These are phyloP conservation scores for Crucibulum laeve DNA, from an alignment of 768 basidiomycete genomes.

Conservation along the genomic window DNA sequence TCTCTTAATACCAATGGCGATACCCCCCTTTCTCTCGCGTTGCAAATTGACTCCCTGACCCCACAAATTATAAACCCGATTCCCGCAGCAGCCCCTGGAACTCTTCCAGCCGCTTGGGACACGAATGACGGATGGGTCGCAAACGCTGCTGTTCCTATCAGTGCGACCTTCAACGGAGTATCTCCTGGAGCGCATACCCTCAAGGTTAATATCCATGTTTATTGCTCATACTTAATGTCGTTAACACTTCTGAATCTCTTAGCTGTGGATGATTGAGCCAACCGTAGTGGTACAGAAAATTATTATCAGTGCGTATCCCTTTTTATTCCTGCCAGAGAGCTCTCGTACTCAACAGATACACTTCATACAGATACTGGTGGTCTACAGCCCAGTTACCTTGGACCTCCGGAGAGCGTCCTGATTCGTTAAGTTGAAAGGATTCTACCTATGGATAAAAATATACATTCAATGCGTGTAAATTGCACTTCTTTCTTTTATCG, in stretches of 20 bases:
- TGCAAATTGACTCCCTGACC: slow-evolving; percentile 43
- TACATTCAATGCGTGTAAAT: too few species aligned
- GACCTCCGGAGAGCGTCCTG: slow-evolving; percentile 57
- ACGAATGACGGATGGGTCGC: slow-evolving; percentile 49
- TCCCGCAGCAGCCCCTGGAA: slow-evolving; percentile 39
- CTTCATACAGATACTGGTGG: slow-evolving; percentile 47
- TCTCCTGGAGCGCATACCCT: slow-evolving; percentile 55
- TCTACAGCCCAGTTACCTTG: slow-evolving; percentile 52
- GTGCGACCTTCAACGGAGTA: slow-evolving; percentile 32
- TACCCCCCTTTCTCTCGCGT: slow-evolving; percentile 46
- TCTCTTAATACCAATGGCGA: slow-evolving; percentile 50
- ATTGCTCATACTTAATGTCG: not conserved
- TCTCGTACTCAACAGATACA: slow-evolving; percentile 5
- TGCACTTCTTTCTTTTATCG: too few species aligned
- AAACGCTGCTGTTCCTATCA: slow-evolving; percentile 40
- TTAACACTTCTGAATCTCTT: not conserved
- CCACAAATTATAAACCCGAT: slow-evolving; percentile 43
- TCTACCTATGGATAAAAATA: too few species aligned
- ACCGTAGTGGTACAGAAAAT: slow-evolving; percentile 60
- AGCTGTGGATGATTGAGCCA: slow-evolving; percentile 56
- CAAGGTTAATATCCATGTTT: slow-evolving; percentile 38
- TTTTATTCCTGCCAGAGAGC: not conserved
- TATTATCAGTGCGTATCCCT: slow-evolving; percentile 40
- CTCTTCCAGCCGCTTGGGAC: slow-evolving; percentile 41
- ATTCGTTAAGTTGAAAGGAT: not conserved